phyloP scores from a whole-genome alignment of 371 early-diverging fungal genomes.

The Mortierella sp. region DNA sequence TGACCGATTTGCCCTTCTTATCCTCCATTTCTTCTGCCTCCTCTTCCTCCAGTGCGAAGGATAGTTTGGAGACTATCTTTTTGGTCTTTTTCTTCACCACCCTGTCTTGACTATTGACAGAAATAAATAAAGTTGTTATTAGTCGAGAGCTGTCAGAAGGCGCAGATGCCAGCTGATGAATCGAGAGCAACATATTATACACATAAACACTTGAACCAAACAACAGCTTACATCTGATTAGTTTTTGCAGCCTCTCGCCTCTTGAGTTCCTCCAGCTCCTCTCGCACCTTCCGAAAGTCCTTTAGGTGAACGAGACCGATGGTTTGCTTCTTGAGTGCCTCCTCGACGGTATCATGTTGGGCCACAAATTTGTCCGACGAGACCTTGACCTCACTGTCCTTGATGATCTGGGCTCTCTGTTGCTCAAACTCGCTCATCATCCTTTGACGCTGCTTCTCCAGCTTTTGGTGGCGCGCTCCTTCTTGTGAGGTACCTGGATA shows the following conservation, averaged over 20 bases:
- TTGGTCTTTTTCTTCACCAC: constrained; percentile 74
- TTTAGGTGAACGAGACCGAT: constrained; percentile 90
- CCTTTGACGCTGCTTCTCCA: constrained; percentile 80
- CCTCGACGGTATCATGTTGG: constrained; percentile 82
- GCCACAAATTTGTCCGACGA: constrained; percentile 87
- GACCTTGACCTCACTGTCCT: constrained; percentile 80
- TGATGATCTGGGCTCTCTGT: constrained; percentile 82
- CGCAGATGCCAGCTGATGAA: too few species aligned
- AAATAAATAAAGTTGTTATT: too few species aligned
- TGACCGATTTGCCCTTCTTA: constrained; percentile 54
- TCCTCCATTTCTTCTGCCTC: constrained; percentile 59
- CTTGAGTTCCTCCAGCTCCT: constrained; percentile 84
- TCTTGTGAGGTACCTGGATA: constrained; percentile 57
- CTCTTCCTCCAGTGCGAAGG: constrained; percentile 77
- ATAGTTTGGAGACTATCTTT: constrained; percentile 68
- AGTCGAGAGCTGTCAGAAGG: too few species aligned
- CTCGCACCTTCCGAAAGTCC: constrained; percentile 89
- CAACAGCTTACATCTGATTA: constrained; percentile 38
- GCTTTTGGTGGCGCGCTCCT: constrained; percentile 74
- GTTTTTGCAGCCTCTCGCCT: constrained; percentile 81
- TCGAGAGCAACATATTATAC: too few species aligned
- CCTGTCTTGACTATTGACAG: constrained; percentile 61
- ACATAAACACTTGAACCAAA: too few species aligned
- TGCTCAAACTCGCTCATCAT: constrained; percentile 81
- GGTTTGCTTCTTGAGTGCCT: constrained; percentile 87